phyloP scores from a whole-genome alignment of 345 rosid species.

The Moricandia arvensis region DNA sequence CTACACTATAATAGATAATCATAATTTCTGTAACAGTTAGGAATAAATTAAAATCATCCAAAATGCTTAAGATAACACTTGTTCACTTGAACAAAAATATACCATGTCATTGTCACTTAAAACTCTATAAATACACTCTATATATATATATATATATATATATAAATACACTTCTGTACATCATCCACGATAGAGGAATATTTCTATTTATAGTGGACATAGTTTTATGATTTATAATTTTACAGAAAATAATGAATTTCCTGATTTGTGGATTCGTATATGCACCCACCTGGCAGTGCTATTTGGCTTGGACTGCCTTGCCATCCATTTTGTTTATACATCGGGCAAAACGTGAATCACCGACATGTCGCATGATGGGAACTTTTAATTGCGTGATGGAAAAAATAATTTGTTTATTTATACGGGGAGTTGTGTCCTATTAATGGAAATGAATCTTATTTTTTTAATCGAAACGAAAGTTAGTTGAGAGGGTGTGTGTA shows the following conservation, averaged over 20 bases:
- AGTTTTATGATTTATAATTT: not conserved
- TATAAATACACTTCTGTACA: not conserved
- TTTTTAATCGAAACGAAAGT: slow-evolving; percentile 9
- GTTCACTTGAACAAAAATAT: slow-evolving; percentile 2
- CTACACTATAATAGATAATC: not conserved
- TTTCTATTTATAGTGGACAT: not conserved
- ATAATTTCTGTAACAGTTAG: not conserved
- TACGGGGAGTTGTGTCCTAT: slow-evolving; percentile 18
- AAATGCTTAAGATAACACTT: not conserved
- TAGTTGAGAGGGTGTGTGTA: not conserved
- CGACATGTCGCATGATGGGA: slow-evolving; percentile 19
- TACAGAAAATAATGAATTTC: not conserved
- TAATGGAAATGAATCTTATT: slow-evolving; percentile 3
- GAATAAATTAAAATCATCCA: not conserved
- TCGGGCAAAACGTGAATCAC: slow-evolving; percentile 2
- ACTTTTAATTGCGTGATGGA: slow-evolving; percentile 16
- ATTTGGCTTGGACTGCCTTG: not conserved
- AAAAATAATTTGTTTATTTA: slow-evolving; percentile 10
- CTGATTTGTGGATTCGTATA: not conserved
- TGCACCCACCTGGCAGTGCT: not conserved
- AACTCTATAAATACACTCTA: not conserved
- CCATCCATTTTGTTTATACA: not conserved
- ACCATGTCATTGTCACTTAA: not conserved
- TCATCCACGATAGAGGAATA: not conserved
- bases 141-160: not conserved